Conservation (phyloP, 2,329 filamentous ascomycete genomes). For the Fusarium tupiense region DNA sequence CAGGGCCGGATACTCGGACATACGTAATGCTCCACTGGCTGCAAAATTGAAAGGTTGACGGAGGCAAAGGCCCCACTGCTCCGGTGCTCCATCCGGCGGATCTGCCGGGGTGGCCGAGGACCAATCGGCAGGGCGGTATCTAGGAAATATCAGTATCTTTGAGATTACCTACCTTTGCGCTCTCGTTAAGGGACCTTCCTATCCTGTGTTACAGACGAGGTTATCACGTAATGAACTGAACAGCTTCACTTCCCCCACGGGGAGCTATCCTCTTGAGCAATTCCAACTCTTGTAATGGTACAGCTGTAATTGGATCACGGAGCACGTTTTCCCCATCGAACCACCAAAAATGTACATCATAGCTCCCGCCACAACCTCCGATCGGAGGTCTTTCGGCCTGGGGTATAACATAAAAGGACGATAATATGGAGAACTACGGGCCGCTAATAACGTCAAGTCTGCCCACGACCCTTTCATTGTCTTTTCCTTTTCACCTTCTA, state of each 20-base stretch:
- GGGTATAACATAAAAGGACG: conserved; percentile 26
- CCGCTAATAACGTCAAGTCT: conserved; percentile 29
- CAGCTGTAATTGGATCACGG: conserved; percentile 13
- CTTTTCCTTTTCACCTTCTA: conserved; percentile 4
- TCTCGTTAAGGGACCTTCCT: conserved; percentile 17
- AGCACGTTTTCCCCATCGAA: conserved; percentile 5
- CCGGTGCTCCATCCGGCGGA: conserved; percentile 21
- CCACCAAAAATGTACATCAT: conserved; percentile 18
- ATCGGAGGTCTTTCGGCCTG: conserved; percentile 30
- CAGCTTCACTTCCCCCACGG: conserved; percentile 25
- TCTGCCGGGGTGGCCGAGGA: conserved; percentile 22
- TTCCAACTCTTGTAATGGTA: conserved; percentile 1
- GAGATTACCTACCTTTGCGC: conserved; percentile 5
- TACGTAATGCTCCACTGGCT: neutral
- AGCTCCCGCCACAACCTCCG: conserved; percentile 32
- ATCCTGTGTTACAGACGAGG: neutral
- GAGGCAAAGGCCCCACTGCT: conserved; percentile 4
- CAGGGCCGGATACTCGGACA: neutral
- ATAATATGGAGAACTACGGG: conserved; percentile 31
- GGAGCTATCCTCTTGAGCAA: neutral
- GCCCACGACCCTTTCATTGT: neutral
- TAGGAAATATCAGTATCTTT: neutral
- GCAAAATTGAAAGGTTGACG: conserved; percentile 5
- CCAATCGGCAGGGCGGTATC: conserved; percentile 13
- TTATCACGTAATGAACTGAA: conserved; percentile 29